A percentile compares a stretch with the other conserved stretches of the same genome.
Evolutionary conservation across 2,329 filamentous ascomycete genomes (phyloP).

Genomic region (Cyclaneusma minus): DNA sequence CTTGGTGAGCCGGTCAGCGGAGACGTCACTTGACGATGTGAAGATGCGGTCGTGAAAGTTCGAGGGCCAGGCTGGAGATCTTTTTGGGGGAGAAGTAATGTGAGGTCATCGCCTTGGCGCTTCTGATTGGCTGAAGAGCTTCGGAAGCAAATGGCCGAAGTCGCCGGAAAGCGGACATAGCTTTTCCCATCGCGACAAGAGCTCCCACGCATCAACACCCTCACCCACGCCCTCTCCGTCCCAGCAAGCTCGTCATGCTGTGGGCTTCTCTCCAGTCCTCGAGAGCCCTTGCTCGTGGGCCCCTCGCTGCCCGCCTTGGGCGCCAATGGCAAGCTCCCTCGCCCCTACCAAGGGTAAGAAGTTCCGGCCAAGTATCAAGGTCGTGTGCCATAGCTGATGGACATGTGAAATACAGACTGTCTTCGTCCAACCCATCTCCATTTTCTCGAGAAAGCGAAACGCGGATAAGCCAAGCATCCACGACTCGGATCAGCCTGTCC

Average conservation of each 20-base stretch:
- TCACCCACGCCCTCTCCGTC: slow-evolving; percentile 22
- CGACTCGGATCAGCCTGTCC: slow-evolving; percentile 31
- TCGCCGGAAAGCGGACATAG: slow-evolving; percentile 9
- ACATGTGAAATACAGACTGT: slow-evolving; percentile 3
- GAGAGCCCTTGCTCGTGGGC: slow-evolving; percentile 40
- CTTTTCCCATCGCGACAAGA: slow-evolving; percentile 3
- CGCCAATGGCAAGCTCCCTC: slow-evolving; percentile 41
- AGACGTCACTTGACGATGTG: too few relatives aligned
- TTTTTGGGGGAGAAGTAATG: too few relatives aligned
- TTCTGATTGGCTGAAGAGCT: too few relatives aligned
- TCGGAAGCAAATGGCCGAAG: too few relatives aligned
- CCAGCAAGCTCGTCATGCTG: slow-evolving; percentile 44
- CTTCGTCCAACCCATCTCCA: slow-evolving; percentile 12
- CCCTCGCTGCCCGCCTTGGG: slow-evolving; percentile 33
- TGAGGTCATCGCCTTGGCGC: too few relatives aligned
- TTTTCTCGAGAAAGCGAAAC: slow-evolving; percentile 37
- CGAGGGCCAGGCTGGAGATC: too few relatives aligned
- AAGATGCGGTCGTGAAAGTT: too few relatives aligned
- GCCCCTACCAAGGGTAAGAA: slow-evolving; percentile 22
- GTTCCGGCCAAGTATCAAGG: slow-evolving; percentile 4
- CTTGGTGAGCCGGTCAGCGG: too few relatives aligned
- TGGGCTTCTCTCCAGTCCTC: slow-evolving; percentile 52
- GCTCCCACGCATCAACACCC: slow-evolving; percentile 8
- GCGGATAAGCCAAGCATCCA: slow-evolving; percentile 35
- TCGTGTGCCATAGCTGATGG: slow-evolving; percentile 6